Evolutionary conservation across 805 yeast species (phyloP).

Genomic region (Zygosaccharomyces bailii): DNA sequence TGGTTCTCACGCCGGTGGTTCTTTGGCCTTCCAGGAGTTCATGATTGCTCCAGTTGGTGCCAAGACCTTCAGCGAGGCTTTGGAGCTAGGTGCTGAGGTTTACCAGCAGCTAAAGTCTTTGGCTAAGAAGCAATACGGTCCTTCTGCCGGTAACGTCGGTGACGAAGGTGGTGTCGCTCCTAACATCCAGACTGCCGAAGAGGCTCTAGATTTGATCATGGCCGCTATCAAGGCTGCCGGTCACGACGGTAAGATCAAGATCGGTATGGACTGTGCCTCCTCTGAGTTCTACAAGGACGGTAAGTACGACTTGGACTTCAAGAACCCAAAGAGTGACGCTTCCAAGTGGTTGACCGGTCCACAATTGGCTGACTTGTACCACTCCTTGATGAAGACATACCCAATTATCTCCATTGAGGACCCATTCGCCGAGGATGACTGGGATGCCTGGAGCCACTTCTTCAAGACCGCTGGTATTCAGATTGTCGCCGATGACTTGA

Average conservation of each 20-base stretch:
- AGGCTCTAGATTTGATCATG: slow-evolving; percentile 92
- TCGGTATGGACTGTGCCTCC: slow-evolving; percentile 95
- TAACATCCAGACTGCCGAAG: slow-evolving; percentile 89
- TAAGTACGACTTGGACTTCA: slow-evolving; percentile 96
- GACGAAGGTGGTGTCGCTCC: slow-evolving; percentile 99
- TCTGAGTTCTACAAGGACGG: slow-evolving; percentile 97
- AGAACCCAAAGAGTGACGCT: slow-evolving; percentile 89
- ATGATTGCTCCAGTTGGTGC: slow-evolving; percentile 98
- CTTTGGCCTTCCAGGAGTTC: slow-evolving; percentile 98
- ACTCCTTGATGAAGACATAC: slow-evolving; percentile 74
- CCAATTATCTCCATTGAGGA: slow-evolving; percentile 98
- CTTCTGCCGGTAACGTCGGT: slow-evolving; percentile 99
- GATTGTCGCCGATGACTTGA: slow-evolving; percentile 96
- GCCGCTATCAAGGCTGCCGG: slow-evolving; percentile 92
- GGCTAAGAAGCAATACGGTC: slow-evolving; percentile 94
- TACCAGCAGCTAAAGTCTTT: slow-evolving; percentile 93
- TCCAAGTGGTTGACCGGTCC: slow-evolving; percentile 88
- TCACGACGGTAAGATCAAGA: slow-evolving; percentile 86
- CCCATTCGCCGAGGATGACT: slow-evolving; percentile 99
- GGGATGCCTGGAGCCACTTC: slow-evolving; percentile 97
- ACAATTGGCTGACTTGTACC: slow-evolving; percentile 83
- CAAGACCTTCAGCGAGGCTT: slow-evolving; percentile 85
- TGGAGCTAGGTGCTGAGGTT: slow-evolving; percentile 96
- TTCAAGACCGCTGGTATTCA: slow-evolving; percentile 72
- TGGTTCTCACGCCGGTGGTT: slow-evolving; percentile 99